Conservation (phyloP, 306 rosid species). For the Quercus robur region DNA sequence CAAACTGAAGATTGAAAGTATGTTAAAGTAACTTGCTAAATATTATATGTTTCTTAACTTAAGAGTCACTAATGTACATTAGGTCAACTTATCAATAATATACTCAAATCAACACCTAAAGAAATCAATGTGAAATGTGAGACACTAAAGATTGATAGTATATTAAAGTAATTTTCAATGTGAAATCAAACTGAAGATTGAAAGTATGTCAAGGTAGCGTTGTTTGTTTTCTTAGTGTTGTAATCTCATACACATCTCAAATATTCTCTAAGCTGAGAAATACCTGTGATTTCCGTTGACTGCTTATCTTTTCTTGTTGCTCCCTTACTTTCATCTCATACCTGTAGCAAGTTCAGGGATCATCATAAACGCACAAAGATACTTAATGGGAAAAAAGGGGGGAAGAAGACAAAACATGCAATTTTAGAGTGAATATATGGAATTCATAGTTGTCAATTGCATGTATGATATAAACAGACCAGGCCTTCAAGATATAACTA, state of each 20-base stretch:
- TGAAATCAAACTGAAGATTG: too few species aligned
- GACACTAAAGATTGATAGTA: too few species aligned
- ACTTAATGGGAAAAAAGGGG: neutral
- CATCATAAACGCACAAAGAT: conserved; percentile 15
- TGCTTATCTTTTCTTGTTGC: conserved; percentile 84
- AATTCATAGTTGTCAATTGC: neutral
- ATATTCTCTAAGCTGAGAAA: conserved; percentile 11
- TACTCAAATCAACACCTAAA: neutral
- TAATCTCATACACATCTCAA: conserved; percentile 10
- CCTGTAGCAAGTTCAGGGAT: conserved; percentile 42
- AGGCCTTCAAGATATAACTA: neutral
- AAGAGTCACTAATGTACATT: neutral
- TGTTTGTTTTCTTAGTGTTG: neutral
- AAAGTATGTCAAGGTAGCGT: neutral
- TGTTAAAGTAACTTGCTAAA: neutral
- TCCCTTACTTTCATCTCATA: conserved; percentile 90
- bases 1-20: neutral
- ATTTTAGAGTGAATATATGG: neutral
- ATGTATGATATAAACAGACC: neutral
- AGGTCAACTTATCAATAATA: neutral
- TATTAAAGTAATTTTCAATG: too few species aligned
- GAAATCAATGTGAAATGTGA: neutral
- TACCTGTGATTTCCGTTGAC: conserved; percentile 81
- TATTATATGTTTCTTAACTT: neutral
- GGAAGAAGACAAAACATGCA: neutral